A percentile compares a stretch with the other conserved stretches of the same genome.
These are phyloP conservation scores for Linum usitatissimum DNA, from an alignment of 345 rosid species.

Conservation along the genomic window DNA sequence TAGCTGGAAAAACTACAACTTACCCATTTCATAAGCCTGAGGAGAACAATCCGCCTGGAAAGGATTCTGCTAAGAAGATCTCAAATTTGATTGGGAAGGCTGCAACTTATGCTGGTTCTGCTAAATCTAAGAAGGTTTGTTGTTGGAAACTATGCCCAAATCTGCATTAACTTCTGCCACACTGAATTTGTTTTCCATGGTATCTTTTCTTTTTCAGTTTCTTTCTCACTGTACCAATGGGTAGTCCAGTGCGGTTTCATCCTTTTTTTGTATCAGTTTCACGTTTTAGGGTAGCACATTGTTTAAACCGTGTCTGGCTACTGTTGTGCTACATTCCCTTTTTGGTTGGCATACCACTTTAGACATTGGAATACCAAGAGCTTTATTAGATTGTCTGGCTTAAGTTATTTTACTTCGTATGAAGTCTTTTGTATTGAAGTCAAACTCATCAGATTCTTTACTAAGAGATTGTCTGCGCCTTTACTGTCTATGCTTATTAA, in stretches of 20 bases:
- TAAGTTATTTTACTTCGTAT: not conserved
- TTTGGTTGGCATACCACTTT: not conserved
- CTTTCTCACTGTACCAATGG: not conserved
- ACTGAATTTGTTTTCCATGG: not conserved
- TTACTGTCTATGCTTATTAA: constrained; percentile 7
- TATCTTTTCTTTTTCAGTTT: not conserved
- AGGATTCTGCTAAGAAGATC: constrained; percentile 73
- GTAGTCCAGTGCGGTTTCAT: not conserved
- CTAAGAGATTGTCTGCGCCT: not conserved
- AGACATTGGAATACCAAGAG: not conserved
- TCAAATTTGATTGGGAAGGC: constrained; percentile 84
- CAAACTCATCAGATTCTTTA: not conserved
- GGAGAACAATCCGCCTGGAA: constrained; percentile 84
- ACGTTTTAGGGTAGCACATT: not conserved
- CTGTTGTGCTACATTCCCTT: not conserved
- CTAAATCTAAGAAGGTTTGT: constrained; percentile 78
- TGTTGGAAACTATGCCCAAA: not conserved
- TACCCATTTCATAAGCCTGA: constrained; percentile 92
- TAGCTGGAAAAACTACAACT: constrained; percentile 51
- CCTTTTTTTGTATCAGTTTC: not conserved
- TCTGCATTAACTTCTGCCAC: not conserved
- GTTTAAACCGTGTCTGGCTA: not conserved
- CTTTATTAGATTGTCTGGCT: not conserved
- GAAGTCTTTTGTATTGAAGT: not conserved
- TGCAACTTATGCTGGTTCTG: constrained; percentile 68